Evolutionary conservation across 75 land plant genomes (phyloP).

Genomic region (Cunninghamia lanceolata): DNA sequence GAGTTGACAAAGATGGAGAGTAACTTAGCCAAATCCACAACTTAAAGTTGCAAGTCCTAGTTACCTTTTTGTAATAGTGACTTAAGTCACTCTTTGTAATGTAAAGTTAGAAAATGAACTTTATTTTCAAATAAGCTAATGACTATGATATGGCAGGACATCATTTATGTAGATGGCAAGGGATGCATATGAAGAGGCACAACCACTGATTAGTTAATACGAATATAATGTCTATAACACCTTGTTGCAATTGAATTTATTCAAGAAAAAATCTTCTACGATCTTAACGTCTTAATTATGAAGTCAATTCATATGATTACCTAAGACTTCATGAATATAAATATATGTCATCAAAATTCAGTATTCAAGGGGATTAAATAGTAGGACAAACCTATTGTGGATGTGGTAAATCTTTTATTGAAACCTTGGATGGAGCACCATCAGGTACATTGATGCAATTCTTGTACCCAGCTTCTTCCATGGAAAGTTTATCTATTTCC

Average conservation of each 20-base stretch:
- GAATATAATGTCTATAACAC: background rate
- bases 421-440: conserved; percentile 86
- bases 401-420: conserved; percentile 48
- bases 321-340: background rate
- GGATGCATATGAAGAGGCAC: too few species aligned
- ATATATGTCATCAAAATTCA: background rate
- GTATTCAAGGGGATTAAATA: background rate
- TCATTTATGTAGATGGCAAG: too few species aligned
- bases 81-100: too few species aligned
- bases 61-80: too few species aligned
- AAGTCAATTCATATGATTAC: background rate
- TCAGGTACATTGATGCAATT: conserved; percentile 99
- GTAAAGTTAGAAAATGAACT: too few species aligned
- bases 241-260: background rate
- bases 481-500: conserved; percentile 96
- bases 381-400: conserved; percentile 42
- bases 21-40: too few species aligned
- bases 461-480: conserved; percentile 88
- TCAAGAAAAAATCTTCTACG: background rate
- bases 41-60: too few species aligned
- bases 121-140: too few species aligned
- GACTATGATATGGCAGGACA: too few species aligned
- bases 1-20: too few species aligned
- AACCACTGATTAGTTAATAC: too few species aligned
- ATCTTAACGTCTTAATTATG: background rate